A percentile compares a stretch with the other conserved stretches of the same genome.
These are phyloP conservation scores for Fusarium pseudograminearum DNA, from an alignment of 2,329 filamentous ascomycete genomes.

Conservation along the genomic window DNA sequence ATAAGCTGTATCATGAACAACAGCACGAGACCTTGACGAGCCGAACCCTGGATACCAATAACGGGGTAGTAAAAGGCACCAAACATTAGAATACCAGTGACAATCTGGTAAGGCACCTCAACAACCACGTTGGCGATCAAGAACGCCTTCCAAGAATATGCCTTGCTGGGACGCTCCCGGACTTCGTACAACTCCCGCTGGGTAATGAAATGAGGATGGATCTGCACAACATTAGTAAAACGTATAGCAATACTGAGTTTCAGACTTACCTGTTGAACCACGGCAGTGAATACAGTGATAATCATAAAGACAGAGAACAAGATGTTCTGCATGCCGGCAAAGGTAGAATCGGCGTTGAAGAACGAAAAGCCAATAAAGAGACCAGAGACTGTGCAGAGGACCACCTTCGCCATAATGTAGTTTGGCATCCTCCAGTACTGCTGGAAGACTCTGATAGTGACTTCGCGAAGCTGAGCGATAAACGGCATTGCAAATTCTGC, in stretches of 20 bases:
- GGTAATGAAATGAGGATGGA: slow-evolving; percentile 81
- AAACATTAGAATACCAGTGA: slow-evolving; percentile 73
- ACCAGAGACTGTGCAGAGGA: slow-evolving; percentile 68
- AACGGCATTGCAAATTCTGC: slow-evolving; percentile 86
- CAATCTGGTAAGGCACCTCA: slow-evolving; percentile 77
- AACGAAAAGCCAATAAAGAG: slow-evolving; percentile 84
- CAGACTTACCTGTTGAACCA: slow-evolving; percentile 68
- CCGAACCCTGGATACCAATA: slow-evolving; percentile 60
- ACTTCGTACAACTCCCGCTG: slow-evolving; percentile 82
- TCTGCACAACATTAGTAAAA: slow-evolving; percentile 52
- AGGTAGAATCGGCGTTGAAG: slow-evolving; percentile 64
- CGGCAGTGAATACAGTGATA: slow-evolving; percentile 77
- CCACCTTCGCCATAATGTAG: slow-evolving; percentile 81
- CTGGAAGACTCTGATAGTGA: slow-evolving; percentile 77
- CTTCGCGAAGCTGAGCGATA: slow-evolving; percentile 70
- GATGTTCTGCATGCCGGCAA: slow-evolving; percentile 79
- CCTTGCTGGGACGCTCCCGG: slow-evolving; percentile 78
- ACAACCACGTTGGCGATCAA: slow-evolving; percentile 77
- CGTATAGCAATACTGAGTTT: slow-evolving; percentile 51
- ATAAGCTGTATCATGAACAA: slow-evolving; percentile 75
- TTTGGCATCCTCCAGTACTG: slow-evolving; percentile 86
- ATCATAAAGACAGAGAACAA: slow-evolving; percentile 83
- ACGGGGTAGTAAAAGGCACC: slow-evolving; percentile 77
- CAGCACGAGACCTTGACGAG: slow-evolving; percentile 73
- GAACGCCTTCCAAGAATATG: slow-evolving; percentile 82